Conservation (phyloP, 345 rosid genomes). For the Salix koriyanagi region DNA sequence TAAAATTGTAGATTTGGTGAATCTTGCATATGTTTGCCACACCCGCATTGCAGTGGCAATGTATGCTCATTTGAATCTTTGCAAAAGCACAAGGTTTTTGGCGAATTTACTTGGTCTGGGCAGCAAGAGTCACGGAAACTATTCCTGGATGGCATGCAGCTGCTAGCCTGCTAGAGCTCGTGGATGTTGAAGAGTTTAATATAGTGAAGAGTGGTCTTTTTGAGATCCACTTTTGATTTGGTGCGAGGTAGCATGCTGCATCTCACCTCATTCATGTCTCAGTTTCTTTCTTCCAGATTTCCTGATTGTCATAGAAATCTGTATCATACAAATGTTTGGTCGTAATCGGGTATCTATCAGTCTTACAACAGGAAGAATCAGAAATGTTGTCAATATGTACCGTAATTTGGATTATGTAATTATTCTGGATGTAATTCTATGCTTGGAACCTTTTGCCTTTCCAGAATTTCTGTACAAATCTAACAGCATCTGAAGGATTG, state of each 20-base stretch:
- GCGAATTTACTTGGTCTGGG: not conserved
- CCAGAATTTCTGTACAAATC: not conserved
- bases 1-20: constrained; percentile 1
- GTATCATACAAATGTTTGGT: not conserved
- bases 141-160: not conserved
- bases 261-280: not conserved
- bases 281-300: not conserved
- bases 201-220: not conserved
- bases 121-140: not conserved
- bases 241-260: not conserved
- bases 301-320: not conserved
- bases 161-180: not conserved
- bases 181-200: not conserved
- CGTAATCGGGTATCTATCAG: not conserved
- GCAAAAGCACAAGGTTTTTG: not conserved
- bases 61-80: not conserved
- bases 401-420: not conserved
- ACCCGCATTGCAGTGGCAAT: not conserved
- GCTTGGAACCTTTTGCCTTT: not conserved
- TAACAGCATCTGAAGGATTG: not conserved
- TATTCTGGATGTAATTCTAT: not conserved
- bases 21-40: not conserved
- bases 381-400: not conserved
- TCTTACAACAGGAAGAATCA: not conserved
- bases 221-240: not conserved